phyloP scores from a whole-genome alignment of 371 early-diverging fungal genomes.

The Mortierella sp. region DNA sequence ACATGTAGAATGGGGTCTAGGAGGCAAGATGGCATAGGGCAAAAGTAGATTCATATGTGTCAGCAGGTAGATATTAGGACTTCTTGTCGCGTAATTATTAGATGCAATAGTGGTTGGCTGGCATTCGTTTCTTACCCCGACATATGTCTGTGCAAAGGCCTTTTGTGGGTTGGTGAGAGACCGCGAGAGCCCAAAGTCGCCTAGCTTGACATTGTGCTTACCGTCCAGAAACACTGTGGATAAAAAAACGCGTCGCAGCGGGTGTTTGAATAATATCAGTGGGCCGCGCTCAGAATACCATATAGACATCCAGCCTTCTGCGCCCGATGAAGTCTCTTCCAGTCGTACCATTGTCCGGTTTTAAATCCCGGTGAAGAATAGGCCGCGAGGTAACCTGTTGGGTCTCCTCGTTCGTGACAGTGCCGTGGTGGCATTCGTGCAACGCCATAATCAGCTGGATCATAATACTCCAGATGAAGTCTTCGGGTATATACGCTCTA shows the following conservation, averaged over 20 bases:
- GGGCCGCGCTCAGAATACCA: neutral
- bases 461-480: conserved; percentile 70
- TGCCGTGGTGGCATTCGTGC: conserved; percentile 74
- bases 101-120: neutral
- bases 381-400: conserved; percentile 32
- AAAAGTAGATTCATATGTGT: neutral
- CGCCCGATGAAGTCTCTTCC: neutral
- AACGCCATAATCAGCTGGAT: conserved; percentile 73
- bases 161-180: conserved; percentile 65
- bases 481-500: conserved; percentile 69
- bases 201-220: conserved; percentile 73
- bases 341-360: conserved; percentile 75
- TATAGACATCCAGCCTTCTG: neutral
- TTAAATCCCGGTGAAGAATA: conserved; percentile 71
- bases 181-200: conserved; percentile 80
- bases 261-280: neutral
- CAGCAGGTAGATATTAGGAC: neutral
- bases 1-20: conserved; percentile 83
- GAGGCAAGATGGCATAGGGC: neutral
- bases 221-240: conserved; percentile 70
- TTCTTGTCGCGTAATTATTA: neutral
- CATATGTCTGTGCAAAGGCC: conserved; percentile 77
- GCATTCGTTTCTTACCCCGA: conserved; percentile 62
- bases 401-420: conserved; percentile 15
- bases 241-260: neutral